Conservation (phyloP, 2,329 filamentous ascomycete species). For the Lecanicillium sp. region DNA sequence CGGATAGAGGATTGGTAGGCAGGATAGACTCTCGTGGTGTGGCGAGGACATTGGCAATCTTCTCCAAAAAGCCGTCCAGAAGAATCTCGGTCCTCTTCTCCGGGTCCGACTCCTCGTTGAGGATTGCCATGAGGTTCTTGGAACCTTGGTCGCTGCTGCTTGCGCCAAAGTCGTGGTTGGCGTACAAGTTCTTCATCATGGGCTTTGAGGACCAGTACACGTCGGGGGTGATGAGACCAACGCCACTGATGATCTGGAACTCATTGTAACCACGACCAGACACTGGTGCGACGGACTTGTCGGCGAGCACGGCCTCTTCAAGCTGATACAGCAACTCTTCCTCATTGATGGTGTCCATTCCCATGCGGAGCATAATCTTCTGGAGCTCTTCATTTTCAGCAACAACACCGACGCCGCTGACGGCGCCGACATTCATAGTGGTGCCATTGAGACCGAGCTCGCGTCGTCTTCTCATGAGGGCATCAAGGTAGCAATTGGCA, state of each 20-base stretch:
- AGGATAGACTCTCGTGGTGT: slow-evolving; percentile 10
- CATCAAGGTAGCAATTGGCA: slow-evolving; percentile 26
- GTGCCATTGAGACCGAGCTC: slow-evolving; percentile 21
- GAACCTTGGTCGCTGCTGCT: slow-evolving; percentile 9
- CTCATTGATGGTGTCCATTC: slow-evolving; percentile 12
- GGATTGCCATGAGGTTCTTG: slow-evolving; percentile 13
- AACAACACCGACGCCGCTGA: slow-evolving; percentile 16
- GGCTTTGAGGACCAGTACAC: slow-evolving; percentile 16
- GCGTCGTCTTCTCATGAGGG: slow-evolving; percentile 21
- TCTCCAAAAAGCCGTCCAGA: slow-evolving; percentile 12
- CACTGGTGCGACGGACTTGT: too few species aligned
- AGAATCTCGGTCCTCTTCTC: slow-evolving; percentile 11
- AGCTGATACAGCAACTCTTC: slow-evolving; percentile 17
- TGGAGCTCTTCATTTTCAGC: slow-evolving; percentile 12
- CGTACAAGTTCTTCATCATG: slow-evolving; percentile 15
- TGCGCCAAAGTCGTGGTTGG: slow-evolving; percentile 13
- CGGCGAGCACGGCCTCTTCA: slow-evolving; percentile 13
- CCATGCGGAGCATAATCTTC: slow-evolving; percentile 12
- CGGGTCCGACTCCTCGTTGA: slow-evolving; percentile 8
- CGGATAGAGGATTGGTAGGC: slow-evolving; percentile 11
- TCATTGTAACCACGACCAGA: too few species aligned
- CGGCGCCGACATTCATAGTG: slow-evolving; percentile 25
- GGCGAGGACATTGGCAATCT: slow-evolving; percentile 12
- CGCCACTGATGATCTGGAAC: slow-evolving; percentile 17
- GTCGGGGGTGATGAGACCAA: slow-evolving; percentile 15